Conservation (phyloP, 208 protist species). For the Crithidia sp. region DNA sequence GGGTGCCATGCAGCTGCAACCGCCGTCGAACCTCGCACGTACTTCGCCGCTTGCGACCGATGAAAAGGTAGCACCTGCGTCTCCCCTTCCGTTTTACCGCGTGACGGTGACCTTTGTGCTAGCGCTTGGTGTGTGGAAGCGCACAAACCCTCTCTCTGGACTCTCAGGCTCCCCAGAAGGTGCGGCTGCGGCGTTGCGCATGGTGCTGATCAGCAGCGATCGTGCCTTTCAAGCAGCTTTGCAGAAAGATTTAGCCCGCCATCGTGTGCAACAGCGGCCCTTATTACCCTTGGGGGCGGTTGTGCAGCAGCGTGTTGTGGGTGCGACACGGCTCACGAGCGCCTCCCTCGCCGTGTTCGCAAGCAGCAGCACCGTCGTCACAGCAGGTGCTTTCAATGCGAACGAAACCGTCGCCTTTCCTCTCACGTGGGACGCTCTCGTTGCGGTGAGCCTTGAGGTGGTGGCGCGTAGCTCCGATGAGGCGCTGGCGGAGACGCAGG, state of each 20-base stretch:
- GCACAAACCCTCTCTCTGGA: background rate
- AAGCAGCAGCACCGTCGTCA: too few relatives aligned
- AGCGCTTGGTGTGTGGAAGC: background rate
- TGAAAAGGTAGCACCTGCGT: background rate
- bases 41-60: background rate
- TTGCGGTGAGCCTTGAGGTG: slow-evolving; percentile 15
- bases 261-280: slow-evolving; percentile 1
- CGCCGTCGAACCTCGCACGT: background rate
- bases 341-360: slow-evolving; percentile 12
- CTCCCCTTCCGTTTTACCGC: slow-evolving; percentile 16
- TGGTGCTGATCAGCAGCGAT: slow-evolving; percentile 9
- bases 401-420: background rate
- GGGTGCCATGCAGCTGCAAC: slow-evolving; percentile 14
- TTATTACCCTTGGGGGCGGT: slow-evolving; percentile 3
- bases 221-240: slow-evolving; percentile 3
- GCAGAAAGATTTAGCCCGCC: slow-evolving; percentile 10
- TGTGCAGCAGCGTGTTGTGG: slow-evolving; percentile 3
- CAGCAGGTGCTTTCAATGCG: background rate
- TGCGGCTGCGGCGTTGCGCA: slow-evolving; percentile 6
- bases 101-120: slow-evolving; percentile 12
- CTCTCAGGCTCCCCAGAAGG: background rate
- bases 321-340: slow-evolving; percentile 12
- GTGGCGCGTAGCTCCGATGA: slow-evolving; percentile 8
- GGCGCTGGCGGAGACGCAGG: slow-evolving; percentile 5
- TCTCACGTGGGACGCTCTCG: background rate